Base-by-base conservation (phyloP, 495 filamentous ascomycete species). In the Penicillium simplicissimum region DNA sequence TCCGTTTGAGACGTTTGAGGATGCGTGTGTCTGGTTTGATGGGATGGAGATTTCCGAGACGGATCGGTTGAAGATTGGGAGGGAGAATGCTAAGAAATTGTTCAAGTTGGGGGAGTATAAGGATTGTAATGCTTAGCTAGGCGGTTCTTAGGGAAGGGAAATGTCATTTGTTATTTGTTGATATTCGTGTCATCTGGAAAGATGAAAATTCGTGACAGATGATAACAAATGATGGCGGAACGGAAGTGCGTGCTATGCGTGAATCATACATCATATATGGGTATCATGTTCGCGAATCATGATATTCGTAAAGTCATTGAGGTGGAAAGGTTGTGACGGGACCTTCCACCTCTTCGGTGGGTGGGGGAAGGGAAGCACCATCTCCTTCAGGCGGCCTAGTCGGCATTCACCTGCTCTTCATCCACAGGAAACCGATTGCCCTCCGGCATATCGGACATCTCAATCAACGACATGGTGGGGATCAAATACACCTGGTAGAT, bases 21-120 rank as follows among this genome's bases (percentile, higher is more conserved):
- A 85, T 72, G 83, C 74, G 0, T 83, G 81, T 65, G 72, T 70
- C 1, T 87, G 84, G 82, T 87, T 83, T 68, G 79, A 81, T 79
- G 63, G 67, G 33, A 76, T 79, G 7, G 77, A 81, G 57, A 60
- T 84, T 59, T 74, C 78, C 7, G 65, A 69, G 3, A 65, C 69
- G 0, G 73, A 84, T 59, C 78, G 79, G 63, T 65, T 76, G 65
- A 76, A 81, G 65, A 80, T 85, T 56, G 84, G 74, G 10, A 70
- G 82, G 59, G 76, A 75, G 51, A 87, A 85, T 63, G 83, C 83
- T 4, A 84, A 84, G 61, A 74, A 63, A 66, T 57, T 87, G 53
- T 87, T 85, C 23, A 78, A 74, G 66, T 74, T 80, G 60, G 76
- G 76, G 33, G 61, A 55, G 56, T 80, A 77, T 56, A 76, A 77